Base-by-base conservation (phyloP, 768 basidiomycete species). In the Mrakia blollopis region DNA sequence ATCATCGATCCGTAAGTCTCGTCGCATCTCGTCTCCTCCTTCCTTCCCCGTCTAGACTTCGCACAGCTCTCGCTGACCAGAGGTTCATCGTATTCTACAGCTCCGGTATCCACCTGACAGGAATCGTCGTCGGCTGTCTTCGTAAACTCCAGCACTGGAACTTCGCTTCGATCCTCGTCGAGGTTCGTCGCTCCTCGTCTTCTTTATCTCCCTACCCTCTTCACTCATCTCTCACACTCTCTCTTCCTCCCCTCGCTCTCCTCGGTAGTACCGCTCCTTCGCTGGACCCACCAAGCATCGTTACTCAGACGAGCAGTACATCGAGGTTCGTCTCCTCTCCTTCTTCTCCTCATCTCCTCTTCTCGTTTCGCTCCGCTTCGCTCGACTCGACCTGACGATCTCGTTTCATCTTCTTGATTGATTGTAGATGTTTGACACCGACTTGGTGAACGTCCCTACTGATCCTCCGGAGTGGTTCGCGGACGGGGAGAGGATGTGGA, bases 241-340 rank as follows among this genome's bases (percentile, higher is more conserved):
- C n/a, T n/a, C 28, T 54, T 30, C 32, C 25, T 35, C 50, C 14
- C 23, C 32, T 69, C 39, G 69, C 65, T 28, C 41, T 61, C 7
- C 28, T n/a, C 14, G 39, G 3, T 21, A 83, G 82, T 83, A 83
- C 62, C 80, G 82, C 13, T 76, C 81, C 0, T 81, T 81, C 74
- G 80, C 82, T 32, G 81, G 81, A 11, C 81, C 80, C 3, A 80
- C 80, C 2, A 83, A 83, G 60, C 81, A 82, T 73, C 76, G 82
- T 6, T 81, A 80, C 65, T 78, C 80, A 25, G 82, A 83, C 68
- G 82, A 83, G 72, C 82, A 83, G 68, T 83, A 82, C 60, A 83
- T 83, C 75, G 82, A 83, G 80, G 82, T 81, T 54, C 75, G 80
- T 60, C 52, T 44, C 11, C 44, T 41, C 11, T 41, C 39, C 11